phyloP scores from a whole-genome alignment of 1,139 yeast genomes.

The Saccharomycopsis hybrid region DNA sequence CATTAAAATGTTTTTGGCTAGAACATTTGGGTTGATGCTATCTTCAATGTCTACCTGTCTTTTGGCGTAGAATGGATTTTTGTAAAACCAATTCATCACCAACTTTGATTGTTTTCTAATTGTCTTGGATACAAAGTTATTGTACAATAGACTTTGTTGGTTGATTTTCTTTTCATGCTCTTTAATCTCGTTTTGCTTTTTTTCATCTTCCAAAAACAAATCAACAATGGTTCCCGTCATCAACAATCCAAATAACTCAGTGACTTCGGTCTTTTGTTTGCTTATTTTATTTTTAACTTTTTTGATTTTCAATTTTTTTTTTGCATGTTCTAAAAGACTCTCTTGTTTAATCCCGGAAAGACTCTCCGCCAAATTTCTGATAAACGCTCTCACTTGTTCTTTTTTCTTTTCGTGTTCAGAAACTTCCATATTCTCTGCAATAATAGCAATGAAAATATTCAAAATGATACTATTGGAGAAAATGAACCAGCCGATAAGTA shows the following conservation, averaged over 20 bases:
- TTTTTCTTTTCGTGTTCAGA: slow-evolving; percentile 67
- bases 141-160: slow-evolving; percentile 9
- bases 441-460: slow-evolving; percentile 89
- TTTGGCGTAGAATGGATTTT: slow-evolving; percentile 36
- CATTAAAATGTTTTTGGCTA: slow-evolving; percentile 34
- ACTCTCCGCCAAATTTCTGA: slow-evolving; percentile 38
- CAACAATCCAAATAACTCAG: slow-evolving; percentile 30
- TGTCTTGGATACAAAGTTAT: slow-evolving; percentile 4
- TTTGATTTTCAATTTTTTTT: slow-evolving; percentile 23
- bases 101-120: not conserved
- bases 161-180: slow-evolving; percentile 15
- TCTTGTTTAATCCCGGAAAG: slow-evolving; percentile 32
- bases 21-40: slow-evolving; percentile 29
- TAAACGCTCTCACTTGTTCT: slow-evolving; percentile 70
- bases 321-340: slow-evolving; percentile 25
- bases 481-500: slow-evolving; percentile 76
- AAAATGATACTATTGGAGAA: slow-evolving; percentile 73
- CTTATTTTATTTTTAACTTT: not conserved
- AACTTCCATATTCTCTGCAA: slow-evolving; percentile 74
- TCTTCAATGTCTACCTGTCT: slow-evolving; percentile 30
- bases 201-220: slow-evolving; percentile 32
- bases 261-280: slow-evolving; percentile 3
- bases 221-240: slow-evolving; percentile 42
- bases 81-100: slow-evolving; percentile 14
- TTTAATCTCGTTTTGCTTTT: slow-evolving; percentile 16